Base-by-base conservation (phyloP, 2,329 filamentous ascomycete species). In the Aspergillaceae sp. region DNA sequence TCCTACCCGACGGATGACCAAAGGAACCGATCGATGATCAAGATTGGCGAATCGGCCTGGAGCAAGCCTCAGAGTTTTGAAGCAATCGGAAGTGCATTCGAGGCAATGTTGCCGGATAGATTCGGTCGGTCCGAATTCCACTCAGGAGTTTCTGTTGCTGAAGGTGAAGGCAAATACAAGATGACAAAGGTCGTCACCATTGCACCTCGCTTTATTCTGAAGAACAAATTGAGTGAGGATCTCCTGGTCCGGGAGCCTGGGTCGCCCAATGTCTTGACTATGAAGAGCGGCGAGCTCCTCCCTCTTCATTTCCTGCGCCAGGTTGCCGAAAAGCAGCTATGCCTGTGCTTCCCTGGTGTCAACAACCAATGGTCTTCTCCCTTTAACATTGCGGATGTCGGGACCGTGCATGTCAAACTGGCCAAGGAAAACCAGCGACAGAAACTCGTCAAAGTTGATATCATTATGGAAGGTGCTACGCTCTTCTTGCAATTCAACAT, bases 11-110 rank as follows among this genome's bases (percentile, higher is more conserved):
- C 78, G 19, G 86, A 95, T 53, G 92, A 98, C 59, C 86, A 87
- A 56, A 87, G 88, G 56, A 98, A 98, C 64, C 82, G 92, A 54
- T 89, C 88, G 5, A 72, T 94, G 40, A 73, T 98, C 49, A 94
- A 87, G 68, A 80, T 96, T 36, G 88, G 86, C 4, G 86, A 94
- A 45, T 96, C 92, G 1, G 80, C 83, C 49, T 98, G 92, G 94
- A 97, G 92, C 70, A 95, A 92, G 63, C 88, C 91, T 0, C 91
- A 97, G 64, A 96, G 88, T 76, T 95, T 98, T 58, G 94, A 98
- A 61, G 92, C 92, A 19, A 92, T 98, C 53, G 92, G 92, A 30
- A 97, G 91, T 59, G 89, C 85, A 0, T 84, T 88, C 10, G 90
- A 96, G 56, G 86, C 95, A 33, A 79, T 92, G 32, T 75, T 98